A percentile compares a stretch with the other conserved stretches of the same genome.
Conservation (phyloP, 306 rosid genomes). For the Mimosa bimucronata region DNA sequence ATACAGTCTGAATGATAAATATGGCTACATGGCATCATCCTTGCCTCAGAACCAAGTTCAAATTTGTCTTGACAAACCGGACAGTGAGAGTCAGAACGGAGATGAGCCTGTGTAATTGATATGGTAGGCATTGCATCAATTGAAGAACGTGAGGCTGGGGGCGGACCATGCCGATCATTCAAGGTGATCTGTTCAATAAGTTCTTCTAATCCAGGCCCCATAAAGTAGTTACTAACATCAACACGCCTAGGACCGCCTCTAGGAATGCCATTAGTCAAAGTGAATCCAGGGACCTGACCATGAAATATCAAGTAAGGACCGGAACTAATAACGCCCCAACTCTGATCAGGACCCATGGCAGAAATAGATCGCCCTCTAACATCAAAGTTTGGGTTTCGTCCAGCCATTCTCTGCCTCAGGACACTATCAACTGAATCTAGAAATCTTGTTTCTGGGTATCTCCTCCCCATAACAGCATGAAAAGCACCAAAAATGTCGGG, state of each 20-base stretch:
- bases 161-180: slow-evolving; percentile 56
- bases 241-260: slow-evolving; percentile 42
- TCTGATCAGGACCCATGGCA: slow-evolving; percentile 40
- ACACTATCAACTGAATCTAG: slow-evolving; percentile 45
- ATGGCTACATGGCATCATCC: slow-evolving; percentile 73
- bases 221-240: slow-evolving; percentile 41
- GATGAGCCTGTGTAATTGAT: slow-evolving; percentile 57
- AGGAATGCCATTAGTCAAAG: slow-evolving; percentile 29
- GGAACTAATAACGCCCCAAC: slow-evolving; percentile 42
- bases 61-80: slow-evolving; percentile 69
- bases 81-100: slow-evolving; percentile 63
- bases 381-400: slow-evolving; percentile 46
- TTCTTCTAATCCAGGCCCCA: slow-evolving; percentile 50
- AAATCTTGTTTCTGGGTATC: slow-evolving; percentile 49
- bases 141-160: slow-evolving; percentile 65
- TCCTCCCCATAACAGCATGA: slow-evolving; percentile 48
- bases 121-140: slow-evolving; percentile 74
- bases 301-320: slow-evolving; percentile 44
- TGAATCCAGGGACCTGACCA: slow-evolving; percentile 49
- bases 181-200: slow-evolving; percentile 53
- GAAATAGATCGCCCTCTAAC: slow-evolving; percentile 44
- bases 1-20: slow-evolving; percentile 79
- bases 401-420: slow-evolving; percentile 54
- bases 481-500: slow-evolving; percentile 48
- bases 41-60: slow-evolving; percentile 65